Evolutionary conservation across 164 flowering plant genomes (phyloP), one percentile per base, ranked within the genome.

Genomic region (Pachysandra terminalis): DNA sequence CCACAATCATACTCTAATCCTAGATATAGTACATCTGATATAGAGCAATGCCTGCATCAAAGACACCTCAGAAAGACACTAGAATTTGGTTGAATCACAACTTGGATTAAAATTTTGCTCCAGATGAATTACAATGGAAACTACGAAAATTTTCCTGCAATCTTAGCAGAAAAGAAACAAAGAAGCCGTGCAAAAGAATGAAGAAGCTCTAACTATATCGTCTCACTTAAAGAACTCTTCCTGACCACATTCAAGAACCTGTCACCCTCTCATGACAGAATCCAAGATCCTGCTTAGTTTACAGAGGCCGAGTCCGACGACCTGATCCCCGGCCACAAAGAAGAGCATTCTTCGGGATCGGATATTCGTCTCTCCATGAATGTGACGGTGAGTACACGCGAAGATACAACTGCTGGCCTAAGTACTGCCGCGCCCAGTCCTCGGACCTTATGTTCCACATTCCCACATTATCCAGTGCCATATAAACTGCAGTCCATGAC

Each of bases 401-500:
- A 35, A 93, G 84, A 76, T 92, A 92, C 71, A 90, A 84, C 68
- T 92, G 98, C 70, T 92, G 98, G 19, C 98, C 98, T 40, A 92
- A 74, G 78, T 92, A 90, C 60, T 92, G 97, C 25, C 90, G 81
- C 8, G 81, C 92, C 97, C 97, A 90, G 68, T 87, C 77, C 82
- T 88, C 87, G 8, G 97, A 90, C 74, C 97, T 82, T 56, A 92
- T 62, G 68, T 92, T 90, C 97, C 97, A 92, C 94, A 90, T 90
- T 37, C 97, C 97, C 57, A 88, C 96, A 71, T 88, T 92, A 84
- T 92, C 97, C 71, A 90, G 49, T 7, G 96, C 81, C 84, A 92
- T 73, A 76, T 88, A 92, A 56, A 92, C 63, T 16, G 96, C 95
- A 27, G 88, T 85, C 98, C 96, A 92, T 67, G 98, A 83, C 68